phyloP scores from a whole-genome alignment of 352 stramenopile species.

The Phytophthora chlamydospora region DNA sequence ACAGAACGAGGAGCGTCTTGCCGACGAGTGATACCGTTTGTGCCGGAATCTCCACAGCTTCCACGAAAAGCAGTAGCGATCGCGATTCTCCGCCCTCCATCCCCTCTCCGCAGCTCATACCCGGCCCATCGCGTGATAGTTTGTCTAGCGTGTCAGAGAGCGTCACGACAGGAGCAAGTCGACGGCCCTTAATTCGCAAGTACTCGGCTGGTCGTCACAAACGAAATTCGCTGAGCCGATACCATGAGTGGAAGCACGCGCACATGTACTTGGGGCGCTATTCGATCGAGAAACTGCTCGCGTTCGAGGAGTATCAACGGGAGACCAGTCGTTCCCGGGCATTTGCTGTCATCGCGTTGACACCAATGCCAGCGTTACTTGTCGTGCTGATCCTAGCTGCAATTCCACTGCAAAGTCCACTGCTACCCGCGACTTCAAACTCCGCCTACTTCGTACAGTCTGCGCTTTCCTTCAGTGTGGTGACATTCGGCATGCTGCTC shows the following conservation, averaged over 20 bases:
- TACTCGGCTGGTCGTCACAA: neutral
- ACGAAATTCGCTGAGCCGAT: neutral
- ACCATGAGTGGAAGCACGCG: slow-evolving; percentile 33
- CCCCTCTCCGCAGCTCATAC: too few species aligned
- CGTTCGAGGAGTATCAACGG: slow-evolving; percentile 27
- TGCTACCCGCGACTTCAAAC: neutral
- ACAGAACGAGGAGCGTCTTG: too few species aligned
- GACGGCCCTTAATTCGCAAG: slow-evolving; percentile 1
- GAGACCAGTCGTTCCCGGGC: slow-evolving; percentile 6
- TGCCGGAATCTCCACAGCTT: too few species aligned
- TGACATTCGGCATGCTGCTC: slow-evolving; percentile 13
- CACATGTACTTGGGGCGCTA: slow-evolving; percentile 39
- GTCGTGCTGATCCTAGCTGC: slow-evolving; percentile 2
- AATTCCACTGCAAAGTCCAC: slow-evolving; percentile 17
- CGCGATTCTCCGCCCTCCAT: too few species aligned
- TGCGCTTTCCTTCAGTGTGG: neutral
- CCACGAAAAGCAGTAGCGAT: too few species aligned
- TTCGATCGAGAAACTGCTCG: slow-evolving; percentile 35
- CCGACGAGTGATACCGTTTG: too few species aligned
- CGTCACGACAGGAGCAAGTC: too few species aligned
- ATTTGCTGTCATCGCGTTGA: slow-evolving; percentile 12
- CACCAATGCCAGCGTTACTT: slow-evolving; percentile 3
- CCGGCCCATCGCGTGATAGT: too few species aligned
- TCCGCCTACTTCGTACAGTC: slow-evolving; percentile 15
- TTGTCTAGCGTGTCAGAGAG: too few species aligned